Base-by-base conservation (phyloP, 805 yeast species). In the Yarrowia yakushimensis region DNA sequence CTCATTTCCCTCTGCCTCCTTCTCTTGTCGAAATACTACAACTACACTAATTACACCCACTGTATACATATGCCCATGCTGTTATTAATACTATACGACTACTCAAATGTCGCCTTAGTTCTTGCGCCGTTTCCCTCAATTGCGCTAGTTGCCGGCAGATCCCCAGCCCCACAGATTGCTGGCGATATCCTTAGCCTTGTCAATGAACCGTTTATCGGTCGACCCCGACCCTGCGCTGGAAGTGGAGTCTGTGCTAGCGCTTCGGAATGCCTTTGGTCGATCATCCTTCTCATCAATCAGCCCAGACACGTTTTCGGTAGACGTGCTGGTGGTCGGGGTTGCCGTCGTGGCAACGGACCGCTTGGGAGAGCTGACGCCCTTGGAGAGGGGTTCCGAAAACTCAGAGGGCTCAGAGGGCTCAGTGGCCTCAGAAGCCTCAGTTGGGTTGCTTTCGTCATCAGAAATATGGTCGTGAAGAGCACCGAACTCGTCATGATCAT, bases 111-210 rank as follows among this genome's bases (percentile, higher is more conserved):
- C 48, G 48, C 48, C 48, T 22, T 25, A 11, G 15, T 27, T 7
- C 23, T 36, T 36, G 11, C 22, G 41, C 39, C 39, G 17, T 22
- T 36, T 36, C 22, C 22, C 5, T 36, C 39, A 17, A 17, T 22
- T 13, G 20, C 48, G 22, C 23, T 50, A 25, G 25, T 36, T 50
- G 18, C 59, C 42, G 31, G 36, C 42, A 17, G 27, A 20, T 39
- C 48, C 48, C 61, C 61, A 55, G 7, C 61, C 61, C 61, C 25
- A 39, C 17, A 55, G 22, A 20, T 41, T 55, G 20, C 39, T 39
- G 28, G 61, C 61, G 48, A 55, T 55, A 31, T 41, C 39, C 30
- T 41, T 39, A 30, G 61, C 61, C 48, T 55, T 55, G 61, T 55
- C 61, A 17, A 55, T 18, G 28, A 55, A 22, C 39, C 48, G 46